Evolutionary conservation across 129 eudicot genomes (phyloP), one percentile per base, ranked within the genome.

Genomic region (Chrysanthemum seticuspe): DNA sequence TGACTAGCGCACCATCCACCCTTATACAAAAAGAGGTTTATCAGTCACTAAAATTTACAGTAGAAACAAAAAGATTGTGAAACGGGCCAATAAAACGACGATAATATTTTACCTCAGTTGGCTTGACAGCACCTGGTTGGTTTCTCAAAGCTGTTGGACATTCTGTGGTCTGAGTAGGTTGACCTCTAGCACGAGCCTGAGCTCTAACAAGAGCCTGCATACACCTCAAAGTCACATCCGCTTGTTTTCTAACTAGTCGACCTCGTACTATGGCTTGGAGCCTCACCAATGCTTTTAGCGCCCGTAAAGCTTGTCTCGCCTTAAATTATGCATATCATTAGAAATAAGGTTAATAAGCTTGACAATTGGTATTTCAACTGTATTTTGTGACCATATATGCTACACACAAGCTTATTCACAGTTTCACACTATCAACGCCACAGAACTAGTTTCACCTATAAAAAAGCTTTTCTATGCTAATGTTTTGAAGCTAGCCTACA

Each of bases 151-250:
- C 78, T 1, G 61, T 53, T 4, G 62, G 77, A 16, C 71, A 82
- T 55, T 83, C 88, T 10, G 85, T 44, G 10, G 85, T 66, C n/a
- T 71, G 90, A 52, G 15, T 70, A 56, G 81, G 73, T 4, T 78
- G 90, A 69, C 94, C 89, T 67, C 88, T 79, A 10, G 82, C 94
- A 13, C 93, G 91, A 61, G 89, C 88, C 72, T 95, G 99, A 16
- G 83, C 97, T 66, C 91, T 72, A 73, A 91, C 99, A 79, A 95
- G 96, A 77, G 99, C 96, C 73, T 95, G 97, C 99, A 95, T 95
- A 78, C 99, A 95, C 85, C 94, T 74, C 11, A 90, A 81, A 1
- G 99, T 95, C 54, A 90, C 88, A 48, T 82, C 97, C 10, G 99
- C 99, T 78, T 83, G 96, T 80, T 91, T 95, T 74, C 99, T 85